Evolutionary conservation across 148 eudicot species (phyloP), one percentile per base, ranked within the genome.

Genomic region (Silene conica): DNA sequence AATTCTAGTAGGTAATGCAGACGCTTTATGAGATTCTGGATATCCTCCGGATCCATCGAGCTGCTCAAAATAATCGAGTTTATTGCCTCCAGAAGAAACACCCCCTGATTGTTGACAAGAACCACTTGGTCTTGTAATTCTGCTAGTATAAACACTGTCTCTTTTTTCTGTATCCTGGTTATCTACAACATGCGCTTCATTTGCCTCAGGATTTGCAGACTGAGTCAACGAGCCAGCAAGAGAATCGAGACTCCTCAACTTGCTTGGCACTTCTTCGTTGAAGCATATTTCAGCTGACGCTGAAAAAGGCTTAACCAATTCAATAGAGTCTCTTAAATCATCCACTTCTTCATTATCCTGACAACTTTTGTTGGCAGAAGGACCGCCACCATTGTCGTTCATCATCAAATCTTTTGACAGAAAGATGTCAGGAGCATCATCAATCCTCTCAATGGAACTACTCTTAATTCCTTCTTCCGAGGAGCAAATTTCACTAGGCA

Each of bases 61-160:
- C 12, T 65, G 75, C 41, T 62, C 61, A 64, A 31, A 69, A 69
- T 50, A 12, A 11, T 15, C 58, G 5, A 12, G 58, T 48, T 16
- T 69, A 20, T 69, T 69, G 58, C 34, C 50, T 12, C 38, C 57
- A 50, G 57, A 69, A 46, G 38, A 48, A 69, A 48, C 72, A 69
- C 31, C 58, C 28, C 0, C 57, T 12, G 34, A 69, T 23, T 69
- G 59, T 69, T 50, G 72, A 31, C 12, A 46, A 69, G 16, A 5
- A 15, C 19, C 23, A 22, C 58, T 69, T 0, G 72, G 46, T 12
- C 72, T 69, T 22, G 72, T 69, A 7, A 69, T 50, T 50, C 72
- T 23, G 14, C 72, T 31, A 2, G 7, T 56, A 69, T 22, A 69
- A 69, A 69, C 18, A 48, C 19, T 23, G 52, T 50, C 57, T 48